Evolutionary conservation across 768 basidiomycete species (phyloP).

Genomic region (Fomitopsis serialis): DNA sequence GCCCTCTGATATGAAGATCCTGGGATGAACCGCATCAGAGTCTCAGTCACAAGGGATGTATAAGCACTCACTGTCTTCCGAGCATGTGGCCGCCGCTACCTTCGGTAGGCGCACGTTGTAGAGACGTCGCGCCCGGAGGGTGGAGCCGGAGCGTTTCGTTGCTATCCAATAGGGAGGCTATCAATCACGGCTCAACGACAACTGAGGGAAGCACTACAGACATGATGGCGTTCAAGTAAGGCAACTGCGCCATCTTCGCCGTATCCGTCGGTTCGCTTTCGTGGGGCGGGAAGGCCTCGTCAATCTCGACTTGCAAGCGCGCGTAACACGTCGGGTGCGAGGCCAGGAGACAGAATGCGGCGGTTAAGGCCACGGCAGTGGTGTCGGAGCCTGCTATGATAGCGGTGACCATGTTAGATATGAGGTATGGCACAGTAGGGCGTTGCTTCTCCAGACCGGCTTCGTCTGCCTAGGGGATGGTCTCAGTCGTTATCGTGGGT

Average conservation of each 20-base stretch:
- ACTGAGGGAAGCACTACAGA: conserved; percentile 10
- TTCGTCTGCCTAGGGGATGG: too few species aligned
- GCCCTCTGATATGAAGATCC: conserved; percentile 38
- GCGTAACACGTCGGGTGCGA: conserved; percentile 30
- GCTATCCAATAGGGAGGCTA: conserved; percentile 17
- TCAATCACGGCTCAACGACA: neutral
- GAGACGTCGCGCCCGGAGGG: conserved; percentile 36
- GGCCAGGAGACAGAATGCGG: conserved; percentile 35
- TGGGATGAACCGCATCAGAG: neutral
- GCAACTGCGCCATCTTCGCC: conserved; percentile 18
- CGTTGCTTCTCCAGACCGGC: too few species aligned
- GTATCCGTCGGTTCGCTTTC: conserved; percentile 16
- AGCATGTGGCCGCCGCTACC: conserved; percentile 28
- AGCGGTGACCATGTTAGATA: conserved; percentile 32
- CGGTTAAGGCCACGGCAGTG: conserved; percentile 33
- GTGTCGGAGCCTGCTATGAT: conserved; percentile 48
- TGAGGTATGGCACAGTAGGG: conserved; percentile 25
- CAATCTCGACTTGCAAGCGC: conserved; percentile 38
- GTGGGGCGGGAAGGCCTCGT: conserved; percentile 24
- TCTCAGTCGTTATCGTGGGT: too few species aligned
- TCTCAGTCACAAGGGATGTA: neutral
- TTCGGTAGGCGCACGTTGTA: conserved; percentile 31
- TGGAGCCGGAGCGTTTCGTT: conserved; percentile 43
- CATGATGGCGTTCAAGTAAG: conserved; percentile 32
- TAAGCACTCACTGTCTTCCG: conserved; percentile 22